A percentile compares a stretch with the other conserved stretches of the same genome.
phyloP scores from a whole-genome alignment of 23 red algal species.

The Rhodosorus marinus region DNA sequence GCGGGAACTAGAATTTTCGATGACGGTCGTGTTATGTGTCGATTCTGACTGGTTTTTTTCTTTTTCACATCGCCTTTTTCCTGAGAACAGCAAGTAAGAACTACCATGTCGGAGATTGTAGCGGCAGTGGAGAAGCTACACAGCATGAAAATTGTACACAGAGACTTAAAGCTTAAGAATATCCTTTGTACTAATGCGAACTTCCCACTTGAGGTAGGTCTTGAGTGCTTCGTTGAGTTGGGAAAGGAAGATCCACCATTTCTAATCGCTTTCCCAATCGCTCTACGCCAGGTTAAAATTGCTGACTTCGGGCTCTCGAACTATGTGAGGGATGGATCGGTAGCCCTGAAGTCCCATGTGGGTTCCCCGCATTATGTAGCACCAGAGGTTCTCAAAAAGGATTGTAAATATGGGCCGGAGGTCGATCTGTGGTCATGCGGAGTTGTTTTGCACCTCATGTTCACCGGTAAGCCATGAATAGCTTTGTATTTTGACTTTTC shows the following conservation, averaged over 20 bases:
- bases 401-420: slow-evolving; percentile 31
- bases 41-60: too few species aligned
- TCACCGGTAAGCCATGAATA: slow-evolving; percentile 61
- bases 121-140: slow-evolving; percentile 65
- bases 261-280: too few species aligned
- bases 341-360: slow-evolving; percentile 62
- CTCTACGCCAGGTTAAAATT: slow-evolving; percentile 78
- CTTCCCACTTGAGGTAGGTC: slow-evolving; percentile 52
- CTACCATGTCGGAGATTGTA: slow-evolving; percentile 58
- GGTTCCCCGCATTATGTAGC: slow-evolving; percentile 82
- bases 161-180: slow-evolving; percentile 82
- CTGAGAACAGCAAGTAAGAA: slow-evolving; percentile 43
- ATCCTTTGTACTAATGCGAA: slow-evolving; percentile 50
- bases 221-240: too few species aligned
- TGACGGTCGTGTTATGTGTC: too few species aligned
- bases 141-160: slow-evolving; percentile 61
- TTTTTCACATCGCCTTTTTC: too few species aligned
- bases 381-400: slow-evolving; percentile 55
- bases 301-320: slow-evolving; percentile 89
- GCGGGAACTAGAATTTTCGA: too few species aligned
- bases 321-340: slow-evolving; percentile 47
- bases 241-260: too few species aligned
- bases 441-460: slow-evolving; percentile 88
- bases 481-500: too few species aligned
- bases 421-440: slow-evolving; percentile 88